phyloP scores from a whole-genome alignment of 371 early-diverging fungal species.

The Mucor ambiguus region DNA sequence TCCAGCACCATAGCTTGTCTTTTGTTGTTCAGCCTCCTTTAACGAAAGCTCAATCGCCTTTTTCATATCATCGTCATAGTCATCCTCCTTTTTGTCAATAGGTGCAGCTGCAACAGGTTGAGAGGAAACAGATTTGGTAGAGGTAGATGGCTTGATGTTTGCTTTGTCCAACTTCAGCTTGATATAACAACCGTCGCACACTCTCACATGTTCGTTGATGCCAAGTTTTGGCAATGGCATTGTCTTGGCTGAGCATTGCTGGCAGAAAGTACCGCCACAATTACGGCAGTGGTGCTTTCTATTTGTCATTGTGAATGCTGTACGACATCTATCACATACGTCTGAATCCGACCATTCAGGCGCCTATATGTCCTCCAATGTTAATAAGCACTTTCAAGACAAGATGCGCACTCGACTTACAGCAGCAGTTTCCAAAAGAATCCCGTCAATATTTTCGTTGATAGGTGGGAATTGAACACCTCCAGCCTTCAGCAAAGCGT shows the following conservation, averaged over 20 bases:
- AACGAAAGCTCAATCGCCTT: slow-evolving; percentile 90
- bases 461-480: slow-evolving; percentile 77
- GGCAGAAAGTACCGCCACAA: slow-evolving; percentile 94
- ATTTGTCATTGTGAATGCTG: slow-evolving; percentile 90
- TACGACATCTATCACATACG: slow-evolving; percentile 92
- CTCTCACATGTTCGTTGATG: slow-evolving; percentile 87
- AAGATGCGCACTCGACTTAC: slow-evolving; percentile 37
- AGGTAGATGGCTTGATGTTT: slow-evolving; percentile 4
- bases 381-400: not conserved
- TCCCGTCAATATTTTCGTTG: slow-evolving; percentile 67
- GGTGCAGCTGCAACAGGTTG: slow-evolving; percentile 17
- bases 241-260: slow-evolving; percentile 87
- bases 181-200: slow-evolving; percentile 91
- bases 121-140: slow-evolving; percentile 4
- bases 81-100: slow-evolving; percentile 45
- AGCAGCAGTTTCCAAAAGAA: slow-evolving; percentile 71
- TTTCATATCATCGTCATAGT: slow-evolving; percentile 82
- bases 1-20: slow-evolving; percentile 30
- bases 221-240: slow-evolving; percentile 87
- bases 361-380: slow-evolving; percentile 54
- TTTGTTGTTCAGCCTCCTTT: slow-evolving; percentile 70
- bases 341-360: slow-evolving; percentile 97
- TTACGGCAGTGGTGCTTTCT: slow-evolving; percentile 98
- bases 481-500: slow-evolving; percentile 76
- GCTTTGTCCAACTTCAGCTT: slow-evolving; percentile 60